These are phyloP conservation scores for Solanum pimpinellifolium DNA, from an alignment of 257 asterid genomes.

Conservation along the genomic window DNA sequence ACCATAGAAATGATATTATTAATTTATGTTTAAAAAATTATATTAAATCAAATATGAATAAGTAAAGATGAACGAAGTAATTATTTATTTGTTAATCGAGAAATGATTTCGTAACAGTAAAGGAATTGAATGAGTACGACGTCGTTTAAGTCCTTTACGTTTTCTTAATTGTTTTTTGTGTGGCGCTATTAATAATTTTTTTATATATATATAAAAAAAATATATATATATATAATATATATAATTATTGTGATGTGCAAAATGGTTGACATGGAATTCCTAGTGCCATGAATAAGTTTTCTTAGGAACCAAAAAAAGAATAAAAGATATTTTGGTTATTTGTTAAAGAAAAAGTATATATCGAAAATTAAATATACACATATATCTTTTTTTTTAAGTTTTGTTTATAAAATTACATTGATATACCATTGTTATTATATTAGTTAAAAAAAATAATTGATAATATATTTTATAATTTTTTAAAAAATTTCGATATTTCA, in stretches of 20 bases:
- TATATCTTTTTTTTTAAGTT: no score
- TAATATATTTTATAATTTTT: no score
- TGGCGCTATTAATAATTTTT: background rate
- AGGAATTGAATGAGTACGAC: background rate
- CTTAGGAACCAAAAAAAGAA: background rate
- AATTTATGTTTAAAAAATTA: no score
- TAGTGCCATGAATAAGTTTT: background rate
- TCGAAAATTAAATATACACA: background rate
- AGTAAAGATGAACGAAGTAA: fast-evolving
- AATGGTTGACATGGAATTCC: background rate
- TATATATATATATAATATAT: background rate
- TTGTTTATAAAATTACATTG: no score
- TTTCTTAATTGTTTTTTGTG: background rate
- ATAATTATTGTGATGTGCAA: background rate
- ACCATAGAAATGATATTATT: no score
- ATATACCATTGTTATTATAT: no score
- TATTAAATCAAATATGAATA: background rate
- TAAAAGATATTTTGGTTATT: background rate
- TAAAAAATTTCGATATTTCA: no score
- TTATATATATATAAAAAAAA: background rate
- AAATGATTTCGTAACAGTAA: background rate
- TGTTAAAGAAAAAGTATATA: background rate
- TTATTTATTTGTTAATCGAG: background rate
- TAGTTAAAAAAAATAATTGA: background rate
- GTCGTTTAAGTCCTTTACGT: background rate